These are phyloP conservation scores for Aspergillus thermomutatus DNA, from an alignment of 2,329 filamentous ascomycete genomes.

Conservation along the genomic window DNA sequence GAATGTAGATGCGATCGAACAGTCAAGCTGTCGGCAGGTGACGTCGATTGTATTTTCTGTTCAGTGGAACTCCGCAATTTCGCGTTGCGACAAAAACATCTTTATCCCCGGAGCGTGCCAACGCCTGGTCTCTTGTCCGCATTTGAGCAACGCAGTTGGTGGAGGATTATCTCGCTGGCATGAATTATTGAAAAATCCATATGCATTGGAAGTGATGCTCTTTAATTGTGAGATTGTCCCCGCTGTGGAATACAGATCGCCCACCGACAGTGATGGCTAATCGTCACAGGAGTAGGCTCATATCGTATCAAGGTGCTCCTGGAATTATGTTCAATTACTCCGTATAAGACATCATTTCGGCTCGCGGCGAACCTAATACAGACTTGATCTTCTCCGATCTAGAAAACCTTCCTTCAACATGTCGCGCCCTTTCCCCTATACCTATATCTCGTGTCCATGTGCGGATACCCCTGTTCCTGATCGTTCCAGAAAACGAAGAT, in stretches of 20 bases:
- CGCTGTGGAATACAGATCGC: neutral
- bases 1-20: neutral
- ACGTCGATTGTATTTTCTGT: slow-evolving; percentile 22
- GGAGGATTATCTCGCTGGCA: neutral
- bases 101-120: neutral
- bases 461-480: slow-evolving; percentile 47
- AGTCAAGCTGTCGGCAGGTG: slow-evolving; percentile 4
- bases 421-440: slow-evolving; percentile 60
- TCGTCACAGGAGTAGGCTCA: neutral
- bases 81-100: neutral
- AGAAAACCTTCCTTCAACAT: slow-evolving; percentile 30
- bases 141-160: neutral
- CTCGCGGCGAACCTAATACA: neutral
- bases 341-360: neutral
- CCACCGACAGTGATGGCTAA: neutral
- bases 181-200: neutral
- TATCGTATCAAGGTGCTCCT: neutral
- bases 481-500: slow-evolving; percentile 36
- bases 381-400: neutral
- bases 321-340: neutral
- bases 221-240: neutral
- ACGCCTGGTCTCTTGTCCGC: neutral
- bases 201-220: neutral
- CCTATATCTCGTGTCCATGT: slow-evolving; percentile 64
- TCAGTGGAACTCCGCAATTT: neutral